Evolutionary conservation across 768 basidiomycete species (phyloP).

Genomic region (Boletus huronensis): DNA sequence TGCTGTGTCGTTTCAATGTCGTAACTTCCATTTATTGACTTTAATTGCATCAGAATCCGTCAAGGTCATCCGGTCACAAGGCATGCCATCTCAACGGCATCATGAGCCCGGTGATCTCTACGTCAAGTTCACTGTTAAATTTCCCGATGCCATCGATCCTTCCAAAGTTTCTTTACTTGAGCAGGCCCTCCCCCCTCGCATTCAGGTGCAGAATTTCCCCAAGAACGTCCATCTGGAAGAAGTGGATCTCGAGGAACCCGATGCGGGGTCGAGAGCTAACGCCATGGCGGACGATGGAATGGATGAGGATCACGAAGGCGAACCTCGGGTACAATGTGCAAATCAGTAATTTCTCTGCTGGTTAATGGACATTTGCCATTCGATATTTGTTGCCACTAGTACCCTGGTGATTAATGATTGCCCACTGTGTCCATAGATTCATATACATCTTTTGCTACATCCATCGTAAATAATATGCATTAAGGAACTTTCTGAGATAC

Average conservation of each 20-base stretch:
- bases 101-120: slow-evolving; percentile 95
- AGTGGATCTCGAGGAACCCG: slow-evolving; percentile 75
- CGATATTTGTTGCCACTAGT: slow-evolving; percentile 20
- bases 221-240: slow-evolving; percentile 76
- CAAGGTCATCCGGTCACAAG: slow-evolving; percentile 91
- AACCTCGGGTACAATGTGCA: slow-evolving; percentile 94
- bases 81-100: slow-evolving; percentile 98
- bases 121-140: slow-evolving; percentile 80
- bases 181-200: slow-evolving; percentile 78
- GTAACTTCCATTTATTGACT: background rate
- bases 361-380: slow-evolving; percentile 14
- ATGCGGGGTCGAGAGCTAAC: slow-evolving; percentile 48
- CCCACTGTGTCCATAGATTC: slow-evolving; percentile 29
- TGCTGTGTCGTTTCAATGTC: slow-evolving; percentile 26
- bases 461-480: slow-evolving; percentile 29
- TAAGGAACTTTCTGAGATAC: slow-evolving; percentile 5
- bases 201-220: slow-evolving; percentile 60
- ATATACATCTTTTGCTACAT: slow-evolving; percentile 27
- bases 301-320: slow-evolving; percentile 87
- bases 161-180: slow-evolving; percentile 71
- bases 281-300: slow-evolving; percentile 70
- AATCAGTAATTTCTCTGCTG: slow-evolving; percentile 56
- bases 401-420: slow-evolving; percentile 16
- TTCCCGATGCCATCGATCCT: slow-evolving; percentile 80
- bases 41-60: slow-evolving; percentile 56